Base-by-base conservation (phyloP, 768 basidiomycete species). In the Galerina sulciceps region DNA sequence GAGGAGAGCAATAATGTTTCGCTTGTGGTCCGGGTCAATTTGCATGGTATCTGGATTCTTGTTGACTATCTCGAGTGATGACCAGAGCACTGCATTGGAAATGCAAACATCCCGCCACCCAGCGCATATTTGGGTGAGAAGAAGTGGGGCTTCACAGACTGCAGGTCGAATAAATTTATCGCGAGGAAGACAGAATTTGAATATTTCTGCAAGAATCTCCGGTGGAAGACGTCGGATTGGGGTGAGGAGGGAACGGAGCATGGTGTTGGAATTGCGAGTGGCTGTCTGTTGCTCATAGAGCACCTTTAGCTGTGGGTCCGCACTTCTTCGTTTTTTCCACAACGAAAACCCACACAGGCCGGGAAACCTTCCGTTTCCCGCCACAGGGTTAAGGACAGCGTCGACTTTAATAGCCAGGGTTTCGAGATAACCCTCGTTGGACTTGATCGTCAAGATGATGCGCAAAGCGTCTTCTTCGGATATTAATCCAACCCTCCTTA, bases 71-170 rank as follows among this genome's bases (percentile, higher is more conserved):
- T 66, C 64, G 2, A 70, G 40, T 3, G 69, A 66, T 14, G 62
- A 34, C 75, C 75, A 76, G 13, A 76, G 45, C 17, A 59, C 49
- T 10, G 73, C 71, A 6, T 57, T 70, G 2, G 65, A 53, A 14
- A 76, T 18, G 18, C 71, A 69, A 2, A 71, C 62, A 13, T 59
- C 63, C 34, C 71, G 65, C 76, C 75, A 77, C 14, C 57, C 50
- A 3, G 62, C 57, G 50, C 73, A 71, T 20, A 77, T 60, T n/a
- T 65, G 61, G 9, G 65, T 62, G 22, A 71, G 56, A 26, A 67
- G 59, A 6, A 69, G 56, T 11, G 68, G 70, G 11, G 65, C 66
- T 10, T 58, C 49, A n/a, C 22, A 22, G 6, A 49, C 18, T 9
- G 53, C 26, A 4, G 68, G 61, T 26, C 35, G 43, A 23, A 62